A percentile compares a stretch with the other conserved stretches of the same genome.
Evolutionary conservation across 139 green algal genomes (phyloP).

Genomic region (Chlamydomonas asymmetrica): DNA sequence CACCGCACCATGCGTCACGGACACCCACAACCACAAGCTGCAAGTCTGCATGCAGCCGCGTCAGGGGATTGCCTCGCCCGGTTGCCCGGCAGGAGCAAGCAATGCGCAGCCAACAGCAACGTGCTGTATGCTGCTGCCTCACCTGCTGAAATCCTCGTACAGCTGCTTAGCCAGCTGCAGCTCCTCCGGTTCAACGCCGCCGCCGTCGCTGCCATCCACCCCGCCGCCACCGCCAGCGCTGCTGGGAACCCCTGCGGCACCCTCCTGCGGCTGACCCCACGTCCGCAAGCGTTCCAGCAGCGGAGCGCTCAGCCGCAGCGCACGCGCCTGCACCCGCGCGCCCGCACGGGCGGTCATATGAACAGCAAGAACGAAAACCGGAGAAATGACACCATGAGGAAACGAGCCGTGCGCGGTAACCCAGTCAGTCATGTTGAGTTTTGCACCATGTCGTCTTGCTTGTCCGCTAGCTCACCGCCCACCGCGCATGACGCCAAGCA

Average conservation of each 20-base stretch:
- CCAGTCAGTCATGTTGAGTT: too few relatives aligned
- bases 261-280: too few relatives aligned
- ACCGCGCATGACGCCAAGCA: too few relatives aligned
- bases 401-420: too few relatives aligned
- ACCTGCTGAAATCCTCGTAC: constrained; percentile 47
- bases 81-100: background rate
- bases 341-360: too few relatives aligned
- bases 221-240: too few relatives aligned
- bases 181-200: constrained; percentile 21
- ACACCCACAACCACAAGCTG: background rate
- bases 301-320: constrained; percentile 27
- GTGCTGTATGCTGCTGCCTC: background rate
- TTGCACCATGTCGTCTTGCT: too few relatives aligned
- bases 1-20: background rate
- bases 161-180: constrained; percentile 34
- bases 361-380: too few relatives aligned
- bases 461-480: too few relatives aligned
- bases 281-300: constrained; percentile 35
- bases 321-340: constrained; percentile 15
- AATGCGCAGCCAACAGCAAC: background rate
- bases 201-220: too few relatives aligned
- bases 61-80: background rate
- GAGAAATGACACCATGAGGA: too few relatives aligned
- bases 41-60: background rate
- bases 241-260: too few relatives aligned